phyloP scores from a whole-genome alignment of 2,329 filamentous ascomycete species.

The Monilinia fructigena region DNA sequence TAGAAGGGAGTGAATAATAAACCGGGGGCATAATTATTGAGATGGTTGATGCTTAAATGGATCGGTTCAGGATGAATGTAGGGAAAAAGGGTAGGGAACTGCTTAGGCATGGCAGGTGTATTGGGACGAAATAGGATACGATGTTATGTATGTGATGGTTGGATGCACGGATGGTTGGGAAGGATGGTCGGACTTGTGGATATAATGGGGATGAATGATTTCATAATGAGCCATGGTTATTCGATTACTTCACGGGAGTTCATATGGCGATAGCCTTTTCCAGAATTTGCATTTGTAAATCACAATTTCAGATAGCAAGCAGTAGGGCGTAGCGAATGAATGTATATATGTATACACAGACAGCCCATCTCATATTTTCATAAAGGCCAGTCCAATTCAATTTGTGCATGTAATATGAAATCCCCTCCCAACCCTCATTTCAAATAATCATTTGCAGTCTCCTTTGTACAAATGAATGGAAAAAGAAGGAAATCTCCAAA shows the following conservation, averaged over 20 bases:
- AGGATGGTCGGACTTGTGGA: background rate
- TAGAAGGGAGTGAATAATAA: slow-evolving; percentile 16
- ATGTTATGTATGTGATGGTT: background rate
- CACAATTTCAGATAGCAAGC: slow-evolving; percentile 5
- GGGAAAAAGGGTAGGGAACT: background rate
- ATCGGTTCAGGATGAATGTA: background rate
- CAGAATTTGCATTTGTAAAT: slow-evolving; percentile 15
- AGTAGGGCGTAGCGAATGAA: slow-evolving; percentile 1
- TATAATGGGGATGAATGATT: slow-evolving; percentile 1
- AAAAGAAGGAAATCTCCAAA: background rate
- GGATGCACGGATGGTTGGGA: background rate
- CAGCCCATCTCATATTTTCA: too few species aligned
- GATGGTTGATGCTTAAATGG: slow-evolving; percentile 4
- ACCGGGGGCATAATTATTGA: background rate
- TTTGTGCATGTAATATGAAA: background rate
- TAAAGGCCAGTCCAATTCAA: too few species aligned
- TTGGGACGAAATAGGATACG: slow-evolving; percentile 11
- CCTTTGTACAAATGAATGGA: background rate
- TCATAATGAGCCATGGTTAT: slow-evolving; percentile 15
- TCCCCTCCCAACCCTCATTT: background rate
- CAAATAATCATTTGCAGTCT: background rate
- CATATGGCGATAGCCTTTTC: slow-evolving; percentile 1
- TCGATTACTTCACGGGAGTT: background rate
- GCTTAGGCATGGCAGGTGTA: background rate
- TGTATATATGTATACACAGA: background rate